Percentiles rank a stretch among this genome's conserved stretches.
These are phyloP conservation scores for Trametes hirsuta DNA, from an alignment of 1,284 basidiomycete species.

Conservation along the genomic window DNA sequence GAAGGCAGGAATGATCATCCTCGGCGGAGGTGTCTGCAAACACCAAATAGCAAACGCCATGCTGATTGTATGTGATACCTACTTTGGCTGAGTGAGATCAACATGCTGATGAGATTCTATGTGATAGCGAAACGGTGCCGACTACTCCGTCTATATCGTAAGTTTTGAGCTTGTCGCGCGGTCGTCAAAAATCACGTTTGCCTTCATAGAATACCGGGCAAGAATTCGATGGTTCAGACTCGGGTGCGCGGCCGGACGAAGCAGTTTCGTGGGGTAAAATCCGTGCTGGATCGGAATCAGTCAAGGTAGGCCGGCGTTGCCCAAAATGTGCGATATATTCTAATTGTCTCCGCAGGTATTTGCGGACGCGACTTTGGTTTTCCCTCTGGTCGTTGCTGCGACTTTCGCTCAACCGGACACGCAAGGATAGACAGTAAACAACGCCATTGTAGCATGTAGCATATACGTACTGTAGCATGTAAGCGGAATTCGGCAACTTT, in stretches of 20 bases:
- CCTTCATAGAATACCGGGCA: slow-evolving; percentile 88
- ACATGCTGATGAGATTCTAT: slow-evolving; percentile 6
- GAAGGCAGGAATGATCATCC: slow-evolving; percentile 98
- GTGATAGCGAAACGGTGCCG: slow-evolving; percentile 91
- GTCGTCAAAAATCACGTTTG: not conserved
- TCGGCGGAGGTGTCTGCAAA: slow-evolving; percentile 98
- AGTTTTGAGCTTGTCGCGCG: not conserved
- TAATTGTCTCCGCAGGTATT: slow-evolving; percentile 41
- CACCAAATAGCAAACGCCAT: slow-evolving; percentile 99
- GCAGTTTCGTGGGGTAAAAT: slow-evolving; percentile 99
- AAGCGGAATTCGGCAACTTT: not conserved
- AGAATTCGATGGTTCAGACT: slow-evolving; percentile 98
- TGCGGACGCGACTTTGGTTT: slow-evolving; percentile 73
- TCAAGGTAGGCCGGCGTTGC: slow-evolving; percentile 67
- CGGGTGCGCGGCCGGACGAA: slow-evolving; percentile 96
- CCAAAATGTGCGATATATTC: not conserved
- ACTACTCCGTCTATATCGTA: slow-evolving; percentile 96
- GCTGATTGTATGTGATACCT: slow-evolving; percentile 76
- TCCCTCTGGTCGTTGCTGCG: slow-evolving; percentile 73
- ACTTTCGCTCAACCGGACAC: slow-evolving; percentile 53
- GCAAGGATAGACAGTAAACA: not conserved
- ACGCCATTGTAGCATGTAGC: slow-evolving; percentile 1
- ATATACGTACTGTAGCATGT: not conserved
- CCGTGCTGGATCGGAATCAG: slow-evolving; percentile 84
- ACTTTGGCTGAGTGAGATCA: not conserved